Evolutionary conservation across 2,329 filamentous ascomycete genomes (phyloP), one percentile per base, ranked within the genome.

Genomic region (Scytalidium sp.): DNA sequence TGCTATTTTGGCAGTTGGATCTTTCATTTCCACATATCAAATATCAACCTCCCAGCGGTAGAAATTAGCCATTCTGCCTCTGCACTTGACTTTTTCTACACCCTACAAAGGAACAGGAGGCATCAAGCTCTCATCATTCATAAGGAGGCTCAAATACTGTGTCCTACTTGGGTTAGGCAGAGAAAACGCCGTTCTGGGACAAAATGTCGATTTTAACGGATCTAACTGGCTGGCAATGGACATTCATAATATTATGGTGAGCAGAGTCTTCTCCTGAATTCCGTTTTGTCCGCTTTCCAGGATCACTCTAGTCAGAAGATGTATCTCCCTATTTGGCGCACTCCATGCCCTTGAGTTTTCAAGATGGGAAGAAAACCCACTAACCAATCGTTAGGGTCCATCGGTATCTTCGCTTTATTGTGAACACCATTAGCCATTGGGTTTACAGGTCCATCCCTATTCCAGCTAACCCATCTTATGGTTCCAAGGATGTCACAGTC

Each of bases 401-500:
- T 76, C 87, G 93, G 60, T 97, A 97, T 72, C 64, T 90, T 53
- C 88, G 93, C 57, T 79, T 96, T 59, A 75, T 96, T 60, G 85
- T 96, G 60, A 94, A 97, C 67, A 83, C 89, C 62, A 74, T 88
- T 61, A 90, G 88, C 61, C 92, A 95, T 67, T 94, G 90, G 88
- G 77, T 76, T 10, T 96, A 96, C 74, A 88, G 84, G 69, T 91
- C 92, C 21, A 88, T 91, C 54, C 88, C 88, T 40, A 87, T 93
- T 48, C 87, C 90, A 39, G 81, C 83, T 51, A 88, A 90, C 55
- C 90, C 93, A n/a, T 84, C 78, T 41, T 63, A 61, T 45, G 59
- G 58, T 15, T 90, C 84, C 22, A 80, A 84, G 27, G 90, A 97
- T 80, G 91, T 96, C 62, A 96, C 93, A 5, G 90, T 97, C 56